Evolutionary conservation across 208 protist species (phyloP).

Genomic region (Trypanosomatidae sp.): DNA sequence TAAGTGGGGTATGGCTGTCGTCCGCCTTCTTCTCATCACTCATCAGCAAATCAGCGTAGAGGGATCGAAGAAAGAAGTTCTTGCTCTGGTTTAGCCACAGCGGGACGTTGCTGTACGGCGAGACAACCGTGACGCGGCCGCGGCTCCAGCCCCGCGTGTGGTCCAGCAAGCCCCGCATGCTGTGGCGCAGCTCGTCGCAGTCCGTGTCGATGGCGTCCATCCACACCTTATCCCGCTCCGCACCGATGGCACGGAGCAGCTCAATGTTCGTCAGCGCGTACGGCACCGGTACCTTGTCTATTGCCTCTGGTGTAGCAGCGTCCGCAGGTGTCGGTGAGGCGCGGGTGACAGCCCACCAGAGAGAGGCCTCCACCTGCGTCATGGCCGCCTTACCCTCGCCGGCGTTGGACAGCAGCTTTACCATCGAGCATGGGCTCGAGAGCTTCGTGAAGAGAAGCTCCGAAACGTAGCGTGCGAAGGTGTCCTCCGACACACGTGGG

Average conservation of each 20-base stretch:
- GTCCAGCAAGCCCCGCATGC: constrained; percentile 19
- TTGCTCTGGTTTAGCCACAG: constrained; percentile 21
- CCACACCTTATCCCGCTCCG: constrained; percentile 4
- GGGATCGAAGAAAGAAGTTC: constrained; percentile 18
- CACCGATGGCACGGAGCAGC: constrained; percentile 6
- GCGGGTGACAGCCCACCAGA: constrained; percentile 5
- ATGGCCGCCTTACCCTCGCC: constrained; percentile 6
- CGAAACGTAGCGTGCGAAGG: constrained; percentile 1
- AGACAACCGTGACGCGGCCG: constrained; percentile 7
- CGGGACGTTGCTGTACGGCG: constrained; percentile 19
- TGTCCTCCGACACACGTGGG: not conserved
- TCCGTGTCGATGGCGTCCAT: constrained; percentile 17
- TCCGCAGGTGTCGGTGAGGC: too few relatives aligned
- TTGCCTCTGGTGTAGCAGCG: too few relatives aligned
- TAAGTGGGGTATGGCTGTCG: too few relatives aligned
- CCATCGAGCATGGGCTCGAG: constrained; percentile 9
- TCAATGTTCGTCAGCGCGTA: constrained; percentile 14
- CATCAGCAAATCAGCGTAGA: too few relatives aligned
- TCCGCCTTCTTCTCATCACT: too few relatives aligned
- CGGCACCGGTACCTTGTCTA: too few relatives aligned
- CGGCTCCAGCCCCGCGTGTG: constrained; percentile 18
- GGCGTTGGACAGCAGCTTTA: constrained; percentile 6
- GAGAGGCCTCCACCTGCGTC: constrained; percentile 12
- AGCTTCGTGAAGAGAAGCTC: constrained; percentile 10
- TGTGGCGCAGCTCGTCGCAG: constrained; percentile 24